Evolutionary conservation across 805 yeast species (phyloP).

Genomic region (Danielozyma ontarioensis): DNA sequence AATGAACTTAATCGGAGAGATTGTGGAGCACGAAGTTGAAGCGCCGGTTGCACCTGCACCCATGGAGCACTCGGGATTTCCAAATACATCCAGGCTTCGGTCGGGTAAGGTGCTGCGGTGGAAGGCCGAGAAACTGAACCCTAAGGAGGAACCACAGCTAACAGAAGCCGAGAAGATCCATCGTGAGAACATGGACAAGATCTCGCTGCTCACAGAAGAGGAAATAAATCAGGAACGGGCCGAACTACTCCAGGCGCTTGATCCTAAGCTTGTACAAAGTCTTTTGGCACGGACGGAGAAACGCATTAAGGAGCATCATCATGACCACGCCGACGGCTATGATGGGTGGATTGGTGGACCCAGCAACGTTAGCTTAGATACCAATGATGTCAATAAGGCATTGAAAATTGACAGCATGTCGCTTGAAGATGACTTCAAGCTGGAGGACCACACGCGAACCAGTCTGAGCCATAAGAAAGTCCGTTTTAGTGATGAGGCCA

Average conservation of each 20-base stretch:
- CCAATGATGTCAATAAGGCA: slow-evolving; percentile 32
- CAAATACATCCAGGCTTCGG: slow-evolving; percentile 21
- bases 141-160: slow-evolving; percentile 14
- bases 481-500: slow-evolving; percentile 25
- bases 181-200: slow-evolving; percentile 60
- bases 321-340: slow-evolving; percentile 36
- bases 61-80: slow-evolving; percentile 27
- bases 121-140: slow-evolving; percentile 37
- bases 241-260: slow-evolving; percentile 61
- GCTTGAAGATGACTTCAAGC: slow-evolving; percentile 8
- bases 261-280: slow-evolving; percentile 62
- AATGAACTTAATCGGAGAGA: slow-evolving; percentile 74
- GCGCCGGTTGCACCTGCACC: slow-evolving; percentile 30
- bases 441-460: slow-evolving; percentile 5
- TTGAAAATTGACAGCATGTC: slow-evolving; percentile 23
- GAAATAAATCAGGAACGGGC: slow-evolving; percentile 61
- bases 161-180: slow-evolving; percentile 74
- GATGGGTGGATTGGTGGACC: slow-evolving; percentile 40
- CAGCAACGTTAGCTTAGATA: slow-evolving; percentile 28
- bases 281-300: slow-evolving; percentile 53
- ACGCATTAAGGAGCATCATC: slow-evolving; percentile 23
- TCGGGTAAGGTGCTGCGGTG: slow-evolving; percentile 42
- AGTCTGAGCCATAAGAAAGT: slow-evolving; percentile 15
- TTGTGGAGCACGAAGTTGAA: slow-evolving; percentile 54
- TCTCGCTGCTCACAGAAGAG: slow-evolving; percentile 58